Conservation (phyloP, 257 asterid species). For the Ocimum tenuiflorum region DNA sequence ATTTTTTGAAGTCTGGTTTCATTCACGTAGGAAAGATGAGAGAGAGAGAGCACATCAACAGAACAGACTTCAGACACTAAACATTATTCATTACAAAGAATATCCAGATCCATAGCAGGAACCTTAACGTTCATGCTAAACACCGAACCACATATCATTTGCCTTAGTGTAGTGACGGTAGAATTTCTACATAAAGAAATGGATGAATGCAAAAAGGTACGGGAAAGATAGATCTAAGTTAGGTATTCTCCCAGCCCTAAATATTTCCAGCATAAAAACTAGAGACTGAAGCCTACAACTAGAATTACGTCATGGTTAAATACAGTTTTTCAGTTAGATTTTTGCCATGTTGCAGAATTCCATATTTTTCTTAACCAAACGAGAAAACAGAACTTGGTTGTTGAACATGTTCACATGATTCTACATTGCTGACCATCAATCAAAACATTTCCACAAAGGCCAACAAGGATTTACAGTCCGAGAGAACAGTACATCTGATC, state of each 20-base stretch:
- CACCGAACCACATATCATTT: not conserved
- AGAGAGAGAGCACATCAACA: not conserved
- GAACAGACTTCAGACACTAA: not conserved
- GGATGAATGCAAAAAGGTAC: not conserved
- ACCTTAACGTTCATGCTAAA: not conserved
- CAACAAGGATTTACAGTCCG: too few relatives aligned
- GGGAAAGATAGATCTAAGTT: not conserved
- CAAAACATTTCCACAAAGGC: not conserved
- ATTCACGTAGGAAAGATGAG: not conserved
- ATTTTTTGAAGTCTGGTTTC: not conserved
- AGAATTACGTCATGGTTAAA: not conserved
- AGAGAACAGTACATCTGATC: not conserved
- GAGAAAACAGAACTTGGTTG: not conserved
- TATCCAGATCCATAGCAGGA: not conserved
- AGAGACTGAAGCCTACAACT: not conserved
- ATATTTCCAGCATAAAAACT: not conserved
- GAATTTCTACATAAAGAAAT: not conserved
- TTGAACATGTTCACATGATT: not conserved
- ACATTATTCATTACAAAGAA: not conserved
- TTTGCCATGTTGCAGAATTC: too few relatives aligned
- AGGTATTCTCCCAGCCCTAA: not conserved
- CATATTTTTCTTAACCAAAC: not conserved
- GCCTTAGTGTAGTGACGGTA: not conserved
- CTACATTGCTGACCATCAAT: not conserved
- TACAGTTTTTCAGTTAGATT: too few relatives aligned